Percentiles rank a stretch among this genome's conserved stretches.
Conservation (phyloP, 2,329 filamentous ascomycete species). For the Penicillium sp. region DNA sequence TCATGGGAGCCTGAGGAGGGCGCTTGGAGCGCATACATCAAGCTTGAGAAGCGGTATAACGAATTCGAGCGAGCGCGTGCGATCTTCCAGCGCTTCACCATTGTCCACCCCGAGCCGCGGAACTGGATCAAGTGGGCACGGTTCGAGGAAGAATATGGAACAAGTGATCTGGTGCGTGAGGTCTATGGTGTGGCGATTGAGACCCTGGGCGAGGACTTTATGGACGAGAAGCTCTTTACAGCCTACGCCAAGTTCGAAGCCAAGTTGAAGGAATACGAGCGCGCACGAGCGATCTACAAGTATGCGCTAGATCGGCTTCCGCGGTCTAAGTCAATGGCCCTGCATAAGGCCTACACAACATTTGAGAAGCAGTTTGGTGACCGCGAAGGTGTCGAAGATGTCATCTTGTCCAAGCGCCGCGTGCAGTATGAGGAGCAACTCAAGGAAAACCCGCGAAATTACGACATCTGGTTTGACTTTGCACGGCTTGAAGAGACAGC, state of each 20-base stretch:
- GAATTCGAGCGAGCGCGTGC: slow-evolving; percentile 87
- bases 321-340: slow-evolving; percentile 73
- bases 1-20: slow-evolving; percentile 95
- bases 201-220: slow-evolving; percentile 86
- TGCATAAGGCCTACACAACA: slow-evolving; percentile 93
- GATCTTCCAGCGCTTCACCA: slow-evolving; percentile 85
- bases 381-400: slow-evolving; percentile 87
- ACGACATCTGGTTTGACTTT: slow-evolving; percentile 96
- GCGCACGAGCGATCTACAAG: slow-evolving; percentile 91
- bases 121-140: slow-evolving; percentile 99
- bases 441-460: slow-evolving; percentile 92
- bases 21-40: slow-evolving; percentile 94
- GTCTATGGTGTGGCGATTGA: slow-evolving; percentile 89
- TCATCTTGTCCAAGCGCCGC: slow-evolving; percentile 88
- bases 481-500: slow-evolving; percentile 83
- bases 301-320: slow-evolving; percentile 91
- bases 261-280: slow-evolving; percentile 91
- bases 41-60: slow-evolving; percentile 90
- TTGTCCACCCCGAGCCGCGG: slow-evolving; percentile 87
- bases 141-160: slow-evolving; percentile 94
- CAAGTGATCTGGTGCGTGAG: slow-evolving; percentile 84
- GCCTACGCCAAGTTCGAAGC: slow-evolving; percentile 93
- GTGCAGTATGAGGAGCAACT: slow-evolving; percentile 93
- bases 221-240: slow-evolving; percentile 94
- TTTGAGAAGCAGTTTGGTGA: slow-evolving; percentile 99